Base-by-base conservation (phyloP, 768 basidiomycete genomes). In the Boletellus emodensis region DNA sequence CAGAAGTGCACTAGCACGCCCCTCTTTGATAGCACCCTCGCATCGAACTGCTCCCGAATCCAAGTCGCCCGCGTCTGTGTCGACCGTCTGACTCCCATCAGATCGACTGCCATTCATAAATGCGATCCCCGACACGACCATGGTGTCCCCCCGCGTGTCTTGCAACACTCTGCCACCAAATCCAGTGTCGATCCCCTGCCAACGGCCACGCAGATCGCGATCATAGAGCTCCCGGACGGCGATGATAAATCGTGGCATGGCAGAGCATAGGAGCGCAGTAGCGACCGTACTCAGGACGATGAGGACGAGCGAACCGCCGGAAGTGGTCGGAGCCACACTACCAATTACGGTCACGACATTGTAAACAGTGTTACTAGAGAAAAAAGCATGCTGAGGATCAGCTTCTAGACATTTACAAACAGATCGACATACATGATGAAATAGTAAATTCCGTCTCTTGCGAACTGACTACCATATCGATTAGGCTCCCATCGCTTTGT, bases 211-310 rank as follows among this genome's bases (percentile, higher is more conserved):
- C 7, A 40, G 22, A 13, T 40, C 40, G 6, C 22, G 13, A 22
- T 40, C 40, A 26, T 26, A 40, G 10, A 40, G 20, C 24, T 40
- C 40, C 14, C 40, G 40, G 13, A 42, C 10, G 30, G n/a, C 30
- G 4, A 61, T 48, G 43, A 61, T 48, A 40, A 61, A 61, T 6
- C 59, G 50, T 6, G 55, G 55, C 24, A 59, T 49, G 5, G 53
- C n/a, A 14, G 32, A 36, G 12, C 36, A 49, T 6, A 42, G 26
- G 26, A 38, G 34, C 9, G 30, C 9, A 26, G 13, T 22, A 11
- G 34, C 6, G 22, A 11, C 8, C 4, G 1, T 12, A n/a, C 7
- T 8, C 10, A 28, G 7, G 1, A 38, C 36, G 28, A 14, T 11
- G 13, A 22, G 4, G 17, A 17, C 18, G 46, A 24, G 9, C 3